Percentiles rank a stretch among this genome's conserved stretches.
Conservation (phyloP, 306 rosid genomes). For the Lithocarpus polystachyus region DNA sequence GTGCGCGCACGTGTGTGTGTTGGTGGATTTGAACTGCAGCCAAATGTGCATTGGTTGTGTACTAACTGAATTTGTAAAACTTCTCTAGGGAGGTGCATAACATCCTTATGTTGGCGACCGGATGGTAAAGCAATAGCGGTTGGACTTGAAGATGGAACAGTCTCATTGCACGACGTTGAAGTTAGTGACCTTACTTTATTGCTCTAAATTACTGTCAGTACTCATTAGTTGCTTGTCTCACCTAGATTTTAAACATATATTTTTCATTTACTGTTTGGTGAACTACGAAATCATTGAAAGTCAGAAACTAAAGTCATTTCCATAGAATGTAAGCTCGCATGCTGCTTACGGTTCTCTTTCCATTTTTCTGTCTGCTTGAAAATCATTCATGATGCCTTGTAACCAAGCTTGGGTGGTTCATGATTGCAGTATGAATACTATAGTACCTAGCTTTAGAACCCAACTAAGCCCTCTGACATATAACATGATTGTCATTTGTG, state of each 20-base stretch:
- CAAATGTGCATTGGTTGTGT: too few relatives aligned
- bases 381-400: background rate
- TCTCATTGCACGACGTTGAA: slow-evolving; percentile 89
- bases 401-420: background rate
- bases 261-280: background rate
- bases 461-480: background rate
- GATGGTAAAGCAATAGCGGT: slow-evolving; percentile 90
- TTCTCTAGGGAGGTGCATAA: slow-evolving; percentile 53
- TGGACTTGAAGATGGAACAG: slow-evolving; percentile 88
- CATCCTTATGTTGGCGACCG: slow-evolving; percentile 90
- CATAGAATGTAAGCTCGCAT: background rate
- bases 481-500: background rate
- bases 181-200: slow-evolving; percentile 42
- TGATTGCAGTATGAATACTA: background rate
- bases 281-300: background rate
- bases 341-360: background rate
- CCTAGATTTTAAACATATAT: slow-evolving; percentile 7
- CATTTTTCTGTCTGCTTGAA: background rate
- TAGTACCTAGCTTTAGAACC: background rate
- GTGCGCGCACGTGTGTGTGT: background rate
- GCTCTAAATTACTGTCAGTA: background rate
- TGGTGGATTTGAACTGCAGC: too few relatives aligned
- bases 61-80: background rate
- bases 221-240: background rate
- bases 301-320: background rate